Evolutionary conservation across 2,329 filamentous ascomycete genomes (phyloP).

Genomic region (Keithomyces neogunnii): DNA sequence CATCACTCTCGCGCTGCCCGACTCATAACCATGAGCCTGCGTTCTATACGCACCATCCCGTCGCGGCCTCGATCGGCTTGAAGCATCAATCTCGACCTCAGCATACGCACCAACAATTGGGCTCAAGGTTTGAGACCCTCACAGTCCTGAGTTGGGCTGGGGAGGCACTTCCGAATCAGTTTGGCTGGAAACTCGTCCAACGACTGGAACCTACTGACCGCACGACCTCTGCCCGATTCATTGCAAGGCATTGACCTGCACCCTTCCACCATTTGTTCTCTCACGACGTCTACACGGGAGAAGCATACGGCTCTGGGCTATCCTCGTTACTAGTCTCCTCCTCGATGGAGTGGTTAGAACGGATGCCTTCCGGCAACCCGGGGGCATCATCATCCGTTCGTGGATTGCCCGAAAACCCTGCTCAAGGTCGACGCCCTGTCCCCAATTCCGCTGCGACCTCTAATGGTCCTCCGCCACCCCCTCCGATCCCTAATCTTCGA

Average conservation of each 20-base stretch:
- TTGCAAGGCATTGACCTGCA: background rate
- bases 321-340: constrained; percentile 10
- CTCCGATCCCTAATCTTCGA: constrained; percentile 39
- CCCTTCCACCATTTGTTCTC: background rate
- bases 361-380: constrained; percentile 17
- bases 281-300: constrained; percentile 5
- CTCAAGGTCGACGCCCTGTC: constrained; percentile 28
- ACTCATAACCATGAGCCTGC: constrained; percentile 22
- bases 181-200: constrained; percentile 5
- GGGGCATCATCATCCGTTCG: constrained; percentile 19
- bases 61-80: constrained; percentile 23
- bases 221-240: background rate
- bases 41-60: constrained; percentile 13
- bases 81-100: constrained; percentile 8
- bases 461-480: constrained; percentile 33
- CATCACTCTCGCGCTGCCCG: background rate
- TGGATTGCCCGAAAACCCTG: constrained; percentile 32
- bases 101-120: background rate
- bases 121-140: constrained; percentile 15
- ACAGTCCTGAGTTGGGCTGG: constrained; percentile 7
- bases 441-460: constrained; percentile 29
- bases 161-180: constrained; percentile 23
- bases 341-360: constrained; percentile 27
- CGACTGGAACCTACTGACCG: background rate
- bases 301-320: background rate